Percentiles rank a stretch among this genome's conserved stretches.
These are phyloP conservation scores for Parsonsia alboflavescens DNA, from an alignment of 257 asterid species.

Conservation along the genomic window DNA sequence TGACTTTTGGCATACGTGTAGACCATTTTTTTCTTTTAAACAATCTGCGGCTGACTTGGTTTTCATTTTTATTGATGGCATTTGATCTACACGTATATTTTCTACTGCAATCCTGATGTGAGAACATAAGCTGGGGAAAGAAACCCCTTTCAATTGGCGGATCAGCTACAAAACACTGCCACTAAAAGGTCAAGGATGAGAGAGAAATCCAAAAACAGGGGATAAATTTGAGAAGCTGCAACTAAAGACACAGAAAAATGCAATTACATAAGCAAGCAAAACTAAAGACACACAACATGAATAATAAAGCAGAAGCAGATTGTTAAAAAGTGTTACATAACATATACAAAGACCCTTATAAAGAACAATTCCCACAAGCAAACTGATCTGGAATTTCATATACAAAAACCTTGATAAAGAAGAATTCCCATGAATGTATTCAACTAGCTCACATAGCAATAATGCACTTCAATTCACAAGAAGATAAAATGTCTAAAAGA, in stretches of 20 bases:
- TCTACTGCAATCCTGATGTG: slow-evolving; percentile 30
- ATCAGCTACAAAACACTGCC: slow-evolving; percentile 41
- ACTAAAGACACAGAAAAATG: not conserved
- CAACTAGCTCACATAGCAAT: not conserved
- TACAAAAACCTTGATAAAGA: not conserved
- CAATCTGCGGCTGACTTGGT: slow-evolving; percentile 51
- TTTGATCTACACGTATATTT: slow-evolving; percentile 41
- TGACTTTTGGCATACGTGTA: slow-evolving; percentile 69
- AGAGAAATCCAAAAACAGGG: not conserved
- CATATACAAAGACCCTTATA: not conserved
- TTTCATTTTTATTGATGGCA: slow-evolving; percentile 93
- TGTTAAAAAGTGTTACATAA: not conserved
- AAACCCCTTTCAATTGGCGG: slow-evolving; percentile 30
- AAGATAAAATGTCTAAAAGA: not conserved
- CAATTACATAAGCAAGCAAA: not conserved
- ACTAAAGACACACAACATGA: not conserved
- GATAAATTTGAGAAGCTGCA: not conserved
- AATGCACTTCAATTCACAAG: not conserved
- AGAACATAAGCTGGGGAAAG: slow-evolving; percentile 37
- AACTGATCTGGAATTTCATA: not conserved
- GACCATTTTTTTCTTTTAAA: slow-evolving; percentile 59
- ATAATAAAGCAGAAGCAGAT: not conserved
- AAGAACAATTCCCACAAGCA: not conserved
- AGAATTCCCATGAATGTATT: not conserved
- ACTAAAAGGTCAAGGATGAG: slow-evolving; percentile 12